Conservation (phyloP, 2,329 filamentous ascomycete species). For the Dactylellina cionopaga region DNA sequence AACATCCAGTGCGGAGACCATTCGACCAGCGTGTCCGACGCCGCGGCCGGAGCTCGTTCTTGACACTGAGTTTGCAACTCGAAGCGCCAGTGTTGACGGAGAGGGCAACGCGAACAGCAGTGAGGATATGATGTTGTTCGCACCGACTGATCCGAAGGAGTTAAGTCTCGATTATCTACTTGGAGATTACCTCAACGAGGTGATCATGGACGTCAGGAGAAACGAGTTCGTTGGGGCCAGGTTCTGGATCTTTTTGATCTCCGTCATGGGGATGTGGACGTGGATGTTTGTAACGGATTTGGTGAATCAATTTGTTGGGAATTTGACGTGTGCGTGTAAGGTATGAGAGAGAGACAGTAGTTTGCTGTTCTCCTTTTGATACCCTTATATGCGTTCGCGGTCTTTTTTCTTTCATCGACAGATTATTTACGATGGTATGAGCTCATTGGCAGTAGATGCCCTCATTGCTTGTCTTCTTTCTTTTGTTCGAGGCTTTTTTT, state of each 20-base stretch:
- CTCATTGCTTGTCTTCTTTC: not conserved
- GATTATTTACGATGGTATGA: not conserved
- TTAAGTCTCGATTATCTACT: conserved; percentile 49
- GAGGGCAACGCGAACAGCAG: conserved; percentile 1
- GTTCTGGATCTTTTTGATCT: conserved; percentile 50
- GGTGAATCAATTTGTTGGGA: conserved; percentile 36
- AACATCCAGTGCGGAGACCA: conserved; percentile 38
- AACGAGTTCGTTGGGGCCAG: conserved; percentile 47
- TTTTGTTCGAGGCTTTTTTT: conserved; percentile 1
- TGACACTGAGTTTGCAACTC: conserved; percentile 2
- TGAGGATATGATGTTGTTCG: not conserved
- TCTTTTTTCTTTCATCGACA: not conserved
- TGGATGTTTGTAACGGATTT: conserved; percentile 49
- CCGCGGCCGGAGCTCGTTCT: conserved; percentile 11
- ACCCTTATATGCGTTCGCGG: not conserved
- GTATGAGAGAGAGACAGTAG: not conserved
- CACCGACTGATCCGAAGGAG: conserved; percentile 5
- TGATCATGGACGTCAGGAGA: conserved; percentile 45
- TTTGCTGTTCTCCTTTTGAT: not conserved
- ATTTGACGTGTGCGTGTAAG: conserved; percentile 32
- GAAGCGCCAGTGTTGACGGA: conserved; percentile 6
- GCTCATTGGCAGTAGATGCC: not conserved
- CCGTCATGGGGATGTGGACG: conserved; percentile 49
- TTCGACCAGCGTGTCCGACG: conserved; percentile 20
- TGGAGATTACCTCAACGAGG: conserved; percentile 49